Percentiles rank a stretch among this genome's conserved stretches.
Evolutionary conservation across 2,329 filamentous ascomycete species (phyloP).

Genomic region (Dryadomyces quercivorus): DNA sequence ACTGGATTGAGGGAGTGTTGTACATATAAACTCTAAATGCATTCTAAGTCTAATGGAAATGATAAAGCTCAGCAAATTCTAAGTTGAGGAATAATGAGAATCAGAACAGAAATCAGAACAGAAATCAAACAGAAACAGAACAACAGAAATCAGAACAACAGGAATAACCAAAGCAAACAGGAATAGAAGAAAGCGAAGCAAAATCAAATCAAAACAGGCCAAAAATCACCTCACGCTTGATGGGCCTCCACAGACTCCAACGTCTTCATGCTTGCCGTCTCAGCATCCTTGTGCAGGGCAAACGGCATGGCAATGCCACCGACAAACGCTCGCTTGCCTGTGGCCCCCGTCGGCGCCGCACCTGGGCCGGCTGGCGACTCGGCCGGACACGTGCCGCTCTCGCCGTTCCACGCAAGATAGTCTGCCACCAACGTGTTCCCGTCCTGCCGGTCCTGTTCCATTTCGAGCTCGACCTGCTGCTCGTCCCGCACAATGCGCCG

Average conservation of each 20-base stretch:
- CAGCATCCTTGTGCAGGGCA: conserved; percentile 49
- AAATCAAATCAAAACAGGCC: not conserved
- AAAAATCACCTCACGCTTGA: not conserved
- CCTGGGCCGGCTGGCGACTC: conserved; percentile 13
- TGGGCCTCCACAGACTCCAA: conserved; percentile 29
- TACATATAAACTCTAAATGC: not conserved
- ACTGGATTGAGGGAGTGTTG: conserved; percentile 28
- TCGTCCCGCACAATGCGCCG: conserved; percentile 5
- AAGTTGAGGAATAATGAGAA: no score
- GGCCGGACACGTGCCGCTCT: not conserved
- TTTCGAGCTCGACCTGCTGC: not conserved
- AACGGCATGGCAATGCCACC: conserved; percentile 64
- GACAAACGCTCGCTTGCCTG: conserved; percentile 52
- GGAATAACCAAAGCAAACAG: not conserved
- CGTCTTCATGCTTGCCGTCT: conserved; percentile 60
- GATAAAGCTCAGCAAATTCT: no score
- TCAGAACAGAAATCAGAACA: not conserved
- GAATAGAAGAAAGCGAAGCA: not conserved
- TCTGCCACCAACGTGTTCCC: conserved; percentile 30
- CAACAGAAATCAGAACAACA: not conserved
- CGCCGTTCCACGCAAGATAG: conserved; percentile 22
- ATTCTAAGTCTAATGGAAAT: not conserved
- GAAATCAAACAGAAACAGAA: not conserved
- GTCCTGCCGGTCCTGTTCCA: conserved; percentile 12
- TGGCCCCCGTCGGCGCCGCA: conserved; percentile 34